phyloP scores from a whole-genome alignment of 352 stramenopile species.

The Globisporangium paddicum region DNA sequence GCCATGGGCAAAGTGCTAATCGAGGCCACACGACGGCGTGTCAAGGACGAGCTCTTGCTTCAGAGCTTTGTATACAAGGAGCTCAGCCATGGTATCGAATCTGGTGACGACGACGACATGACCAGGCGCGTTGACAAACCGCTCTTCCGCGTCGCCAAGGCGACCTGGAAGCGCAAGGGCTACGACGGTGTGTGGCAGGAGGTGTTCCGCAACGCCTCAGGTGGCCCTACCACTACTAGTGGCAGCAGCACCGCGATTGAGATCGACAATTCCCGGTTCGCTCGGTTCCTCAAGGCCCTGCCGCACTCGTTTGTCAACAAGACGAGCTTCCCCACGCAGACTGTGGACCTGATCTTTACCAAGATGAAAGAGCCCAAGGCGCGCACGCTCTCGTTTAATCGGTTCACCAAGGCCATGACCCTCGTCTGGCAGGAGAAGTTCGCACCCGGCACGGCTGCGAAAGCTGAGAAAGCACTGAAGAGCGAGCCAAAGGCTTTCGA shows the following conservation, averaged over 20 bases:
- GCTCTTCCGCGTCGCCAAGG: slow-evolving; percentile 32
- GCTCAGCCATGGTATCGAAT: slow-evolving; percentile 7
- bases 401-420: slow-evolving; percentile 60
- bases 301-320: slow-evolving; percentile 59
- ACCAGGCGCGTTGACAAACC: slow-evolving; percentile 28
- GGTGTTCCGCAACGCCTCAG: slow-evolving; percentile 44
- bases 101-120: slow-evolving; percentile 5
- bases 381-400: slow-evolving; percentile 46
- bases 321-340: slow-evolving; percentile 47
- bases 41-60: slow-evolving; percentile 56
- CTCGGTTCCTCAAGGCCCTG: slow-evolving; percentile 56
- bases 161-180: slow-evolving; percentile 41
- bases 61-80: slow-evolving; percentile 54
- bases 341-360: slow-evolving; percentile 54
- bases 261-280: slow-evolving; percentile 67
- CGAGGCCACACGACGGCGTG: slow-evolving; percentile 31
- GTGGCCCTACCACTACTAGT: slow-evolving; percentile 12
- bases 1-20: slow-evolving; percentile 47
- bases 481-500: slow-evolving; percentile 1
- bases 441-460: neutral
- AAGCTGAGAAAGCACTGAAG: neutral
- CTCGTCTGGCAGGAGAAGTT: slow-evolving; percentile 68
- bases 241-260: slow-evolving; percentile 11
- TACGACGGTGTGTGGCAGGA: slow-evolving; percentile 71
- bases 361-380: slow-evolving; percentile 78